Percentiles rank a stretch among this genome's conserved stretches.
These are phyloP conservation scores for Penicillium arizonense DNA, from an alignment of 495 filamentous ascomycete genomes.

Conservation along the genomic window DNA sequence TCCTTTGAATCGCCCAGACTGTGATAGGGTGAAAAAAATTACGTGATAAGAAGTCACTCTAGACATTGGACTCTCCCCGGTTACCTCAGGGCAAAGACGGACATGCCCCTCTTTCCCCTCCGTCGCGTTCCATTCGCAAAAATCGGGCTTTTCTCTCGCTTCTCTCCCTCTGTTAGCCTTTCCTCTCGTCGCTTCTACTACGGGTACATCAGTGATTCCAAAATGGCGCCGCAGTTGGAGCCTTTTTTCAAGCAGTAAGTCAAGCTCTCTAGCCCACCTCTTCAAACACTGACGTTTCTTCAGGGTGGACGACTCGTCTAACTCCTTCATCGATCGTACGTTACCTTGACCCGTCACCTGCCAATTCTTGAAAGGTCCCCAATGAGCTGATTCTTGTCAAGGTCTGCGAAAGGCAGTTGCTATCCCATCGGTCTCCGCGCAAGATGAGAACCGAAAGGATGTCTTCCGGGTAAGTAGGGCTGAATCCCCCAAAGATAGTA, in stretches of 20 bases:
- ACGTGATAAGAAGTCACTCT: conserved; percentile 25
- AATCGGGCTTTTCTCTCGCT: conserved; percentile 17
- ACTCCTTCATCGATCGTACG: conserved; percentile 82
- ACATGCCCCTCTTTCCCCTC: conserved; percentile 45
- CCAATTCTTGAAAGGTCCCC: neutral
- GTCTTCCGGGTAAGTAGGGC: conserved; percentile 63
- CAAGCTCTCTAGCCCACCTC: neutral
- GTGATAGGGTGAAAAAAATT: conserved; percentile 23
- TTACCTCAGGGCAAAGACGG: conserved; percentile 12
- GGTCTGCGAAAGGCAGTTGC: conserved; percentile 85
- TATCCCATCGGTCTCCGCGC: conserved; percentile 92
- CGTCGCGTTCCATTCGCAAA: conserved; percentile 31
- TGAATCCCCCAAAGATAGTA: neutral
- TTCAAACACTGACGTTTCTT: conserved; percentile 3
- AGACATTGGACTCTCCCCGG: conserved; percentile 1
- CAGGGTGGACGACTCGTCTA: conserved; percentile 76
- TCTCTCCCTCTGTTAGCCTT: conserved; percentile 13
- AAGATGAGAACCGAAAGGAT: conserved; percentile 81
- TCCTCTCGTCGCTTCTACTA: conserved; percentile 37
- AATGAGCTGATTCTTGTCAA: conserved; percentile 21
- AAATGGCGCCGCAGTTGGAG: conserved; percentile 83
- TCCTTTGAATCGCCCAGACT: conserved; percentile 6
- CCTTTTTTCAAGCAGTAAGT: conserved; percentile 77
- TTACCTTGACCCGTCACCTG: conserved; percentile 2
- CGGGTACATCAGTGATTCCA: conserved; percentile 49